Conservation (phyloP, 192 early-diverging fungal species). For the Powellomyces hirtus region DNA sequence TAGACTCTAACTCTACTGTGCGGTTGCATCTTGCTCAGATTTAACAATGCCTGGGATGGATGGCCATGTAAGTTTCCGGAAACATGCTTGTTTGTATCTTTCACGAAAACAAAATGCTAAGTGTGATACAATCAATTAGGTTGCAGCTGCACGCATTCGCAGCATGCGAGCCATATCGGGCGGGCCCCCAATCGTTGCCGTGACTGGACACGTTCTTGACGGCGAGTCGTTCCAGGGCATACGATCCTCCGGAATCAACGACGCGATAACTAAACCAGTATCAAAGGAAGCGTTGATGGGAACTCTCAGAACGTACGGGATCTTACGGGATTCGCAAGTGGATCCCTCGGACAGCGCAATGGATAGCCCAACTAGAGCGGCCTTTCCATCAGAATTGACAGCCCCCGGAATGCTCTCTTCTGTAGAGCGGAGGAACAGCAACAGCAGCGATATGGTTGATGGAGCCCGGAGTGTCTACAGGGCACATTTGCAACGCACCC, state of each 20-base stretch:
- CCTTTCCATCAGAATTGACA: no score
- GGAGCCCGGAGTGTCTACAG: background rate
- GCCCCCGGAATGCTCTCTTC: no score
- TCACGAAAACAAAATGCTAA: background rate
- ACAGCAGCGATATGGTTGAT: background rate
- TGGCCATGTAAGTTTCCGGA: slow-evolving; percentile 19
- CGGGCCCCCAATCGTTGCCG: slow-evolving; percentile 12
- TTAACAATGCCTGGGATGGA: slow-evolving; percentile 10
- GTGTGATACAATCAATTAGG: background rate
- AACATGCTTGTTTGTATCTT: no score
- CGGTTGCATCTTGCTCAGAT: background rate
- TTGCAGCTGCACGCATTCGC: slow-evolving; percentile 14
- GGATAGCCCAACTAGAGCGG: background rate
- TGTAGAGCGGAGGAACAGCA: no score
- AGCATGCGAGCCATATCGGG: slow-evolving; percentile 5
- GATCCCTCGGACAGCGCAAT: background rate
- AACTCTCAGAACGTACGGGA: slow-evolving; percentile 7
- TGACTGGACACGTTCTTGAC: slow-evolving; percentile 11
- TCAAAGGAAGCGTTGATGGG: background rate
- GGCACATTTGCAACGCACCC: background rate
- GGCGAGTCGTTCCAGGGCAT: background rate
- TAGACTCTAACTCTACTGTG: background rate
- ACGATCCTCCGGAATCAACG: slow-evolving; percentile 22
- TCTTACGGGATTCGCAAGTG: background rate
- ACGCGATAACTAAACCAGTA: slow-evolving; percentile 19